Conservation (phyloP, 2,329 filamentous ascomycete genomes). For the Cordyceps fumosorosea region DNA sequence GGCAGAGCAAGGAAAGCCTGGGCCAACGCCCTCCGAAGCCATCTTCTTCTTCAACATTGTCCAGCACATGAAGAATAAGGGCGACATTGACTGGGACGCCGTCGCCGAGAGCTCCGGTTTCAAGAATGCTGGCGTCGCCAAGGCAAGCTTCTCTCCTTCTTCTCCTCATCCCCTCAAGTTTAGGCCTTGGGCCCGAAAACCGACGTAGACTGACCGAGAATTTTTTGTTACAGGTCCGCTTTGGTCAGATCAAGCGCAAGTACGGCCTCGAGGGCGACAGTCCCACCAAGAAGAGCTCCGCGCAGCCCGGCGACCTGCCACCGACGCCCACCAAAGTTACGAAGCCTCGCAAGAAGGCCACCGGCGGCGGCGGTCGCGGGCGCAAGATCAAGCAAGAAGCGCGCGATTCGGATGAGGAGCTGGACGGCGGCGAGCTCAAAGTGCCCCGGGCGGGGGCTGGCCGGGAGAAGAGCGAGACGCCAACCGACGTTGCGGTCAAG, state of each 20-base stretch:
- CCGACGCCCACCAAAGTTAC: conserved; percentile 7
- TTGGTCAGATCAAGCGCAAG: conserved; percentile 44
- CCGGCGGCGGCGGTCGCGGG: conserved; percentile 16
- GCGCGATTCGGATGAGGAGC: conserved; percentile 14
- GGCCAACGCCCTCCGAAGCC: conserved; percentile 34
- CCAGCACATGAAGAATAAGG: conserved; percentile 35
- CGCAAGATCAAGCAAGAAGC: conserved; percentile 17
- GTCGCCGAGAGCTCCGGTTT: conserved; percentile 37
- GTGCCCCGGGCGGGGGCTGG: background rate
- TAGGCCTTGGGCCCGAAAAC: background rate
- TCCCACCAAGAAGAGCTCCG: background rate
- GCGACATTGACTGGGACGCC: conserved; percentile 41
- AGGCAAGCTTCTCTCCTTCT: conserved; percentile 24
- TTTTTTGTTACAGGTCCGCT: conserved; percentile 33
- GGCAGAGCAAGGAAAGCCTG: conserved; percentile 26
- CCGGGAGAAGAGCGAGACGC: conserved; percentile 3
- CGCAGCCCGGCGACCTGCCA: conserved; percentile 4
- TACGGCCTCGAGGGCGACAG: conserved; percentile 30
- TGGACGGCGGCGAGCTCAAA: background rate
- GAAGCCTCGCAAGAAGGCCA: conserved; percentile 17
- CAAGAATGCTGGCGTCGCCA: conserved; percentile 40
- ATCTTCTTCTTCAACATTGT: conserved; percentile 40
- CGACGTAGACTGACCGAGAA: background rate
- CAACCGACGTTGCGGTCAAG: conserved; percentile 10
- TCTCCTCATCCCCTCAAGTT: background rate